Evolutionary conservation across 176 grass and related monocot species (phyloP).

Genomic region (Triticum timopheevii): DNA sequence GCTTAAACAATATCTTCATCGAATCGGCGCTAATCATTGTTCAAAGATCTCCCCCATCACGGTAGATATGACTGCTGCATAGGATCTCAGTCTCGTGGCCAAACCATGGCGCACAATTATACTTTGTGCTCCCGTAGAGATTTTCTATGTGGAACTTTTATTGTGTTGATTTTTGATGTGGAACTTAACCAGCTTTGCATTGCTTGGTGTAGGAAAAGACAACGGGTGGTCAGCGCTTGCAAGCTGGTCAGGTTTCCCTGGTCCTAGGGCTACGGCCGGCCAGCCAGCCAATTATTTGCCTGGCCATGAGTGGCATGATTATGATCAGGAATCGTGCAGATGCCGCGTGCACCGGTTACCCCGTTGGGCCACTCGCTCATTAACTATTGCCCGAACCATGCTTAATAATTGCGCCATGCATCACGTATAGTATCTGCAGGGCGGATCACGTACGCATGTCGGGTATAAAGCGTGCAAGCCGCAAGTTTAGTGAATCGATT

Average conservation of each 20-base stretch:
- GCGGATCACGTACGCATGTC: background rate
- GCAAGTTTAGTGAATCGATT: background rate
- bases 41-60: background rate
- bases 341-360: background rate
- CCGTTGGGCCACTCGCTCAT: background rate
- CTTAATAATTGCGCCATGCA: background rate
- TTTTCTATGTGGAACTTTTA: background rate
- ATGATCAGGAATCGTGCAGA: background rate
- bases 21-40: background rate
- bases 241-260: background rate
- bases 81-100: background rate
- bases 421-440: background rate
- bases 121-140: background rate
- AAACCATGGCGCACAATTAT: background rate
- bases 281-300: background rate
- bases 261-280: background rate
- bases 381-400: background rate
- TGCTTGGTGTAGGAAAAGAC: background rate
- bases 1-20: background rate
- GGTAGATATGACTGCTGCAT: background rate
- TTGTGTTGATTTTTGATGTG: background rate
- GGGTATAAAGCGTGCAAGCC: background rate
- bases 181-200: background rate
- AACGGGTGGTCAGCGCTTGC: background rate
- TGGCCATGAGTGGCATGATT: background rate